These are phyloP conservation scores for Cordia subcordata DNA, from an alignment of 257 asterid genomes.

Conservation along the genomic window DNA sequence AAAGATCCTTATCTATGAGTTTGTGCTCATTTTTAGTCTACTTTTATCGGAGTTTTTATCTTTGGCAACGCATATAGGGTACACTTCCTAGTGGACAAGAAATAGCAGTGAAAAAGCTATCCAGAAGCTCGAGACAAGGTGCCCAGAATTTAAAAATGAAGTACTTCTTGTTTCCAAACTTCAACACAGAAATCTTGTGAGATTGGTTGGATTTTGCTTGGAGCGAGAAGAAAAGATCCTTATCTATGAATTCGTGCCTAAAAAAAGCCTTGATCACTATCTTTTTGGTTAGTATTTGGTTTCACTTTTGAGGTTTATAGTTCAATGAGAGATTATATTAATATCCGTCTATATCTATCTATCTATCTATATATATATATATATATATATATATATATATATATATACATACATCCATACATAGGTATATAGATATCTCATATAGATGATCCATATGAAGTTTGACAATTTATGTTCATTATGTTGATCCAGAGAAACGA, in stretches of 20 bases:
- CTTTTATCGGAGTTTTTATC: too few species aligned
- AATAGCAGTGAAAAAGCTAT: slow-evolving; percentile 23
- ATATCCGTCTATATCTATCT: too few species aligned
- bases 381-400: too few species aligned
- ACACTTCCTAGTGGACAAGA: slow-evolving; percentile 8
- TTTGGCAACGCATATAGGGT: slow-evolving; percentile 6
- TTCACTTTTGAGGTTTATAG: too few species aligned
- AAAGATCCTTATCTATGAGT: slow-evolving; percentile 27
- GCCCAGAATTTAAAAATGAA: slow-evolving; percentile 22
- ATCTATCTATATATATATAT: too few species aligned
- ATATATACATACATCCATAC: too few species aligned
- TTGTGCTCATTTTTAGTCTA: background rate
- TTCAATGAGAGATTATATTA: too few species aligned
- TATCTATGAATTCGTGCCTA: slow-evolving; percentile 22
- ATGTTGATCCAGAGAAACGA: slow-evolving; percentile 10
- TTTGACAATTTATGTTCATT: background rate
- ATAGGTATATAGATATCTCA: too few species aligned
- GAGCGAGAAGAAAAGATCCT: slow-evolving; percentile 23
- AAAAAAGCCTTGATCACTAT: slow-evolving; percentile 21
- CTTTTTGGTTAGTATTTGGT: slow-evolving; percentile 17
- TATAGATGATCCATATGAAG: background rate
- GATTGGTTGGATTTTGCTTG: slow-evolving; percentile 21
- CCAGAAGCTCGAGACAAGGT: slow-evolving; percentile 17
- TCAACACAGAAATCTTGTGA: slow-evolving; percentile 20
- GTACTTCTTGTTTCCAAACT: slow-evolving; percentile 18